A percentile compares a stretch with the other conserved stretches of the same genome.
These are phyloP conservation scores for Parastagonospora avenae DNA, from an alignment of 2,329 filamentous ascomycete species.

Conservation along the genomic window DNA sequence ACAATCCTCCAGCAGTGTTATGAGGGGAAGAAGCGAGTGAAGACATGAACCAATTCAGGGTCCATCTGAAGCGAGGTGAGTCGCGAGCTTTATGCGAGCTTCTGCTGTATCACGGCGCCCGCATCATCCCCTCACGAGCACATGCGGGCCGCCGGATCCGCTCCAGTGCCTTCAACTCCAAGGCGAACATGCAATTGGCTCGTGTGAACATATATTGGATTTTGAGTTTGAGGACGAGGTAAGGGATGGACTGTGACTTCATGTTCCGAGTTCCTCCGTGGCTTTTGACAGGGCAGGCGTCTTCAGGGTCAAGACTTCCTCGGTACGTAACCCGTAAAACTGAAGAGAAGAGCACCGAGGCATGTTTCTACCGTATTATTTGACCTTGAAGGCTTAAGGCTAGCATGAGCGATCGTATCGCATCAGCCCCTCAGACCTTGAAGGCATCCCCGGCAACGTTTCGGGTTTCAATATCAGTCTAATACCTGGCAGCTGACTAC, in stretches of 20 bases:
- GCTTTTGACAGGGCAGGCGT: neutral
- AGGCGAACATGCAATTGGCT: constrained; percentile 12
- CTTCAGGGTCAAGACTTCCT: constrained; percentile 8
- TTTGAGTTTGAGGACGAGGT: neutral
- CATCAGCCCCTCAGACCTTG: too few species aligned
- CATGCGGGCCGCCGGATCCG: constrained; percentile 8
- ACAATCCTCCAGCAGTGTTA: neutral
- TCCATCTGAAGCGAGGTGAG: neutral
- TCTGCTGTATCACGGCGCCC: neutral
- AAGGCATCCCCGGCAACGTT: too few species aligned
- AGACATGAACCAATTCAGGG: neutral
- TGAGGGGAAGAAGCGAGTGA: neutral
- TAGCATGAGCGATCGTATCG: too few species aligned
- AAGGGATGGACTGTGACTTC: neutral
- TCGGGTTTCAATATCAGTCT: too few species aligned
- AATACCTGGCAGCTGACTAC: too few species aligned
- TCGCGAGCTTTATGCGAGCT: constrained; percentile 4
- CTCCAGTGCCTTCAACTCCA: constrained; percentile 1
- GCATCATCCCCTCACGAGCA: constrained; percentile 1
- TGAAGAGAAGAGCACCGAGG: neutral
- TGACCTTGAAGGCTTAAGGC: too few species aligned
- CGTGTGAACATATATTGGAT: neutral
- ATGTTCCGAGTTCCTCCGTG: constrained; percentile 16
- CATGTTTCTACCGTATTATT: neutral
- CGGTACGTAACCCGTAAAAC: constrained; percentile 1